Evolutionary conservation across 1,284 basidiomycete species (phyloP).

Genomic region (Pseudozyma pruni): DNA sequence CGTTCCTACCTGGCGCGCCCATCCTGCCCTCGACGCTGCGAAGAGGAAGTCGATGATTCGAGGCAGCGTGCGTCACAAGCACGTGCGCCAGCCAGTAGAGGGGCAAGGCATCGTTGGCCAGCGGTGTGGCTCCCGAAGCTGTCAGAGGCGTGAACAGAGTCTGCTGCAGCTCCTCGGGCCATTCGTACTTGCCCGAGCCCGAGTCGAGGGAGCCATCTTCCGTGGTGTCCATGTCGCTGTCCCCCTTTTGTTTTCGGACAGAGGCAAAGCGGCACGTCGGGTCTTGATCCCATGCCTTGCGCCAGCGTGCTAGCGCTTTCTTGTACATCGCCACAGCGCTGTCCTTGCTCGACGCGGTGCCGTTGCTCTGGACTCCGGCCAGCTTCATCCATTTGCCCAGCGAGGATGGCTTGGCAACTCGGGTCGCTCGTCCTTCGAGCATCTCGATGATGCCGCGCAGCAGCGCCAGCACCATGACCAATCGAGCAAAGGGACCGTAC

Average conservation of each 20-base stretch:
- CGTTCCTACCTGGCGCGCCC: conserved; percentile 24
- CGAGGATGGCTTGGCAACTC: conserved; percentile 44
- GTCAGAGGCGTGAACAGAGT: conserved; percentile 55
- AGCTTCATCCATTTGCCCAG: conserved; percentile 40
- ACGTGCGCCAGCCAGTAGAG: conserved; percentile 61
- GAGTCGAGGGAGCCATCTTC: conserved; percentile 9
- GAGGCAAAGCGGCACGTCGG: conserved; percentile 51
- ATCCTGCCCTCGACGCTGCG: conserved; percentile 30
- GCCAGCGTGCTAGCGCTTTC: conserved; percentile 54
- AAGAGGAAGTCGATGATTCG: conserved; percentile 40
- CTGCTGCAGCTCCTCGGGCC: conserved; percentile 27
- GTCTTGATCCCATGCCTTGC: conserved; percentile 57
- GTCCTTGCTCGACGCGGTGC: conserved; percentile 8
- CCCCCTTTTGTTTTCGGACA: conserved; percentile 13
- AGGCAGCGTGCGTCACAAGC: conserved; percentile 54
- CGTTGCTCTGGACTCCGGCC: conserved; percentile 5
- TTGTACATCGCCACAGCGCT: conserved; percentile 43
- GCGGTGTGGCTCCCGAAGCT: conserved; percentile 56
- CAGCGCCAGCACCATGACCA: conserved; percentile 55
- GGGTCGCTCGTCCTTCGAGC: conserved; percentile 47
- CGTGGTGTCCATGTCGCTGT: conserved; percentile 8
- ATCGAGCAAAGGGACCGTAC: conserved; percentile 58
- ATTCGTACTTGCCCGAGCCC: conserved; percentile 13
- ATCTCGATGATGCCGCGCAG: conserved; percentile 59
- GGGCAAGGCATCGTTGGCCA: conserved; percentile 59